These are phyloP conservation scores for Bromus sterilis DNA, from an alignment of 176 grass and related monocot genomes.

Conservation along the genomic window DNA sequence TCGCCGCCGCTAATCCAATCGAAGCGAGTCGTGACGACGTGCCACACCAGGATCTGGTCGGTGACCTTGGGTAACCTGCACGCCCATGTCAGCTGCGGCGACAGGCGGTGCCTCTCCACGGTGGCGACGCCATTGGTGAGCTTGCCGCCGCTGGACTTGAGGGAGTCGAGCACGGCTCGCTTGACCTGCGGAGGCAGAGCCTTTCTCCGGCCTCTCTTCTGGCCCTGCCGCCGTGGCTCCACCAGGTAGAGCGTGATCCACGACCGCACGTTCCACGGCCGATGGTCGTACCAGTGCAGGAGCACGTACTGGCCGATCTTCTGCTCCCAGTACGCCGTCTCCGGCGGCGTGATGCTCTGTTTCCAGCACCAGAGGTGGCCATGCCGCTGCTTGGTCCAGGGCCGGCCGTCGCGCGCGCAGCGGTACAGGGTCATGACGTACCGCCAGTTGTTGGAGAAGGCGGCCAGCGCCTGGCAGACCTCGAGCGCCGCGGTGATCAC, in stretches of 20 bases:
- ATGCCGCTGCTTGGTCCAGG: neutral
- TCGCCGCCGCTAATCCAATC: neutral
- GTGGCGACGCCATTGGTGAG: constrained; percentile 18
- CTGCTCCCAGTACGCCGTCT: constrained; percentile 35
- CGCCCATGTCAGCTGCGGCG: constrained; percentile 14
- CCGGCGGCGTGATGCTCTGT: constrained; percentile 23
- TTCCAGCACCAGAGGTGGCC: constrained; percentile 25
- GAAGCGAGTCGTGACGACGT: constrained; percentile 36
- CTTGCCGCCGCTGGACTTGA: neutral
- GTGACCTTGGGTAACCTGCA: constrained; percentile 24
- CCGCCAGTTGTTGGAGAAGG: constrained; percentile 42
- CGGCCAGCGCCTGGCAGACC: constrained; percentile 31
- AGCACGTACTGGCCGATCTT: constrained; percentile 33
- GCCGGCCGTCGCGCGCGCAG: constrained; percentile 19
- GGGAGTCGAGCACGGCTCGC: constrained; percentile 23
- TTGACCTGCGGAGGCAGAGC: constrained; percentile 6
- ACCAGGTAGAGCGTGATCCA: constrained; percentile 38
- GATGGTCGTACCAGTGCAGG: constrained; percentile 27
- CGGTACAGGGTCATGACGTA: constrained; percentile 33
- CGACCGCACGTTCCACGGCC: constrained; percentile 20
- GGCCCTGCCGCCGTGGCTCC: constrained; percentile 26
- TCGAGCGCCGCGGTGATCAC: constrained; percentile 28
- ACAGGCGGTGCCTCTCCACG: neutral
- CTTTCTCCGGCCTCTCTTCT: constrained; percentile 22
- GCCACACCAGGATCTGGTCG: constrained; percentile 50